Evolutionary conservation across 202 grass and related monocot genomes (phyloP), one percentile per base, ranked within the genome.

Genomic region (Brachypodium distachyon): DNA sequence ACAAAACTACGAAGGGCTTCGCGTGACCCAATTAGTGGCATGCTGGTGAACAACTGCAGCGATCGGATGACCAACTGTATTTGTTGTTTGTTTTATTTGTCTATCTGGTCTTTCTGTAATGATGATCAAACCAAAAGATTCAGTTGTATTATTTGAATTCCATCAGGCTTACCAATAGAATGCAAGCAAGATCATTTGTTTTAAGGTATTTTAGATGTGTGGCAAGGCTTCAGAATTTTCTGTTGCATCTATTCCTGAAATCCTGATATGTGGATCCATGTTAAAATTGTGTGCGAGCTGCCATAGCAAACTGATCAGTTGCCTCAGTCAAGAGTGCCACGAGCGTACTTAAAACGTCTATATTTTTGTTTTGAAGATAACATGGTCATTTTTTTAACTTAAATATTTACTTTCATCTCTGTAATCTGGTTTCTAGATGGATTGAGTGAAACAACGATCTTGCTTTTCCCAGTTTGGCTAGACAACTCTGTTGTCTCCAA

Each of bases 1-100:
- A 48, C 53, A 55, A 37, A 54, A 46, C 29, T 73, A 33, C 5
- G 22, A 70, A 39, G 62, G 70, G 12, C 21, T 19, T 40, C 42
- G 40, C 50, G 74, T 23, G 27, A 53, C 33, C 42, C 13, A 42
- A 46, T 61, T n/a, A 61, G 42, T 31, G 61, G 51, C 52, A 51
- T 36, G 39, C n/a, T 34, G 39, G 52, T 18, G 31, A 55, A 80
- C 50, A n/a, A 6, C 8, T 42, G 33, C 19, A 79, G 6, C 9
- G 32, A 27, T 63, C 32, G 2, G 43, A 33, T 75, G 13, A 13
- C 22, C 3, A 7, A 61, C 0, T 31, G 74, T 79, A 34, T 70
- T 32, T 46, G 1, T 29, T 66, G n/a, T 63, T 23, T 63, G 21
- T 42, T 83, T 83, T 86, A 21, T 61, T 70, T 82, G 19, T 82